Conservation (phyloP, 2,329 filamentous ascomycete genomes). For the Microcera coccophila region DNA sequence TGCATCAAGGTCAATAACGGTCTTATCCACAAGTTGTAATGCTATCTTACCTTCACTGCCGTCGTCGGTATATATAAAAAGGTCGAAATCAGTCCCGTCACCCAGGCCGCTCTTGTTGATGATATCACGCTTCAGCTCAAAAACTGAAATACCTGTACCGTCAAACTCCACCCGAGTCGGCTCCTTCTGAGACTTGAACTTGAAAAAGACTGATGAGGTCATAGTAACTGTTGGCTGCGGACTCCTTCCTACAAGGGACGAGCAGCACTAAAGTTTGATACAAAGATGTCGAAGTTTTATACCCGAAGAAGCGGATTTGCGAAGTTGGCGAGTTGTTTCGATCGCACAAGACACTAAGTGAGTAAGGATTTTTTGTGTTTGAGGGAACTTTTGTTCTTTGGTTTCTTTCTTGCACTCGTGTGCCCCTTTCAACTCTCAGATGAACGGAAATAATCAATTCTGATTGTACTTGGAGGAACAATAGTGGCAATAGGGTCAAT, state of each 20-base stretch:
- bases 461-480: slow-evolving; percentile 45
- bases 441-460: slow-evolving; percentile 48
- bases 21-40: not conserved
- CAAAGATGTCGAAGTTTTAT: slow-evolving; percentile 20
- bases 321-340: slow-evolving; percentile 14
- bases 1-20: slow-evolving; percentile 39
- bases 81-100: slow-evolving; percentile 93
- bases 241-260: slow-evolving; percentile 26
- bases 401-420: slow-evolving; percentile 37
- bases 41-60: slow-evolving; percentile 69
- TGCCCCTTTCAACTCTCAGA: slow-evolving; percentile 35
- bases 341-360: slow-evolving; percentile 31
- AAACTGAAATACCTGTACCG: slow-evolving; percentile 95
- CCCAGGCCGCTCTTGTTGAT: slow-evolving; percentile 91
- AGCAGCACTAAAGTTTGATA: slow-evolving; percentile 21
- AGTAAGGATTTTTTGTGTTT: slow-evolving; percentile 30
- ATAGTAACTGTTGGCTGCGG: slow-evolving; percentile 50
- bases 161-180: slow-evolving; percentile 93
- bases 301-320: slow-evolving; percentile 14
- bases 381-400: slow-evolving; percentile 24
- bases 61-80: slow-evolving; percentile 91
- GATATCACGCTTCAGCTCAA: slow-evolving; percentile 98
- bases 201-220: slow-evolving; percentile 98
- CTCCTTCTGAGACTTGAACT: slow-evolving; percentile 98
- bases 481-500: slow-evolving; percentile 34